Base-by-base conservation (phyloP, 176 grass and related monocot genomes). In the Rhynchospora tenuis region DNA sequence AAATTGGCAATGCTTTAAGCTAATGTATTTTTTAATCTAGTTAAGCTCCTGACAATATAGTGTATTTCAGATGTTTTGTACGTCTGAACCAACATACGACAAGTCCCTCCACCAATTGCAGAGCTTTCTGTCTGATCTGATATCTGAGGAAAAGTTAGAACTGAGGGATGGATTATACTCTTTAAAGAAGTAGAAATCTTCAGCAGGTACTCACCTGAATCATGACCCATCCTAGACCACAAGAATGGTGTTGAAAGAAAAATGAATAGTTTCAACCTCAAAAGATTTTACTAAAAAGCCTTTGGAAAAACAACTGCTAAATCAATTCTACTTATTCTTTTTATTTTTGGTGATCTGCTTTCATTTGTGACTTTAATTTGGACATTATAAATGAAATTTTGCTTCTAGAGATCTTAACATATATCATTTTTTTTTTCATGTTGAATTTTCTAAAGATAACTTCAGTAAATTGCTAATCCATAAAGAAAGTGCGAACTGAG, bases 81-180 rank as follows among this genome's bases (percentile, higher is more conserved):
- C 91, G 73, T 89, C 95, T 1, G 95, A 98, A 23, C 95, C 92
- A 73, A 94, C 92, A 63, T 98, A 98, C 48, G 95, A 98, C 72
- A 98, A 98, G 78, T 94, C 95, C 11, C 90, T 94, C 73, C 92
- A 94, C 64, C 92, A 98, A 62, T 80, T 98, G 60, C 95, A 98
- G 84, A 82, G 92, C 81, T 98, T 98, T 86, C 87, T 98, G 81
- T 86, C 92, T 55, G 92, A 92, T 87, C 73, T 94, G 31, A 82
- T 93, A 75, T 81, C 86, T 3, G 95, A 98, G 44, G 95, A 98
- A 73, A 98, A 98, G 67, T 74, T 98, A 85, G 95, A 98, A 71
- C 83, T 91, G 29, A 98, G 90, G 75, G 95, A 98, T 84, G 90
- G 90, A 58, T 64, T 76, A 72, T 97, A 97, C 85, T 74, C 86